These are phyloP conservation scores for Orbilia javanica DNA, from an alignment of 2,329 filamentous ascomycete genomes.

Conservation along the genomic window DNA sequence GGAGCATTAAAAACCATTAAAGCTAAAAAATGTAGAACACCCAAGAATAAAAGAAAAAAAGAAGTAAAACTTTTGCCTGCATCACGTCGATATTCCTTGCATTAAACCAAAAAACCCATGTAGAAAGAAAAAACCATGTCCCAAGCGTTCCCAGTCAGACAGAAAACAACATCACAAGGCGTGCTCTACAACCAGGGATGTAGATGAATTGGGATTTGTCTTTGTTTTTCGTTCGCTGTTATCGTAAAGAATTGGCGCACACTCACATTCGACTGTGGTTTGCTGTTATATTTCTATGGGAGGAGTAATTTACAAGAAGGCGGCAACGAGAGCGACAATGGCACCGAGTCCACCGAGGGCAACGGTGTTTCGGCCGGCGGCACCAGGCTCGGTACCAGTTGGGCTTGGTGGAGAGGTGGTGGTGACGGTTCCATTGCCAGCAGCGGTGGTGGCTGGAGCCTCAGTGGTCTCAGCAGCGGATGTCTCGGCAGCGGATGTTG, in stretches of 20 bases:
- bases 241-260: slow-evolving; percentile 37
- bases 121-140: too few relatives aligned
- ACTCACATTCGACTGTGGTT: slow-evolving; percentile 29
- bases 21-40: slow-evolving; percentile 2
- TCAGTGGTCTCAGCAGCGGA: not conserved
- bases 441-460: slow-evolving; percentile 14
- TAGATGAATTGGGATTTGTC: slow-evolving; percentile 21
- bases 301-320: slow-evolving; percentile 44
- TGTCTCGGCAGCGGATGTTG: not conserved
- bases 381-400: slow-evolving; percentile 32
- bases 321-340: slow-evolving; percentile 49
- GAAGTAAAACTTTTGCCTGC: not conserved
- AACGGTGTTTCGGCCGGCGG: slow-evolving; percentile 46
- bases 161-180: slow-evolving; percentile 10
- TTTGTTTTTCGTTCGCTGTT: slow-evolving; percentile 21
- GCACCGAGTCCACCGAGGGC: slow-evolving; percentile 54
- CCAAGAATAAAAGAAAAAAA: not conserved
- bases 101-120: too few relatives aligned
- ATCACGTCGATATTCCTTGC: slow-evolving; percentile 4
- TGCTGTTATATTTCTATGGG: slow-evolving; percentile 8
- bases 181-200: slow-evolving; percentile 54
- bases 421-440: slow-evolving; percentile 16
- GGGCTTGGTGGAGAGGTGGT: slow-evolving; percentile 25
- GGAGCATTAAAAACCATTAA: slow-evolving; percentile 23
- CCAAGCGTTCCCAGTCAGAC: not conserved